Evolutionary conservation across 208 protist species (phyloP).

Genomic region (Angomonas ambiguus): DNA sequence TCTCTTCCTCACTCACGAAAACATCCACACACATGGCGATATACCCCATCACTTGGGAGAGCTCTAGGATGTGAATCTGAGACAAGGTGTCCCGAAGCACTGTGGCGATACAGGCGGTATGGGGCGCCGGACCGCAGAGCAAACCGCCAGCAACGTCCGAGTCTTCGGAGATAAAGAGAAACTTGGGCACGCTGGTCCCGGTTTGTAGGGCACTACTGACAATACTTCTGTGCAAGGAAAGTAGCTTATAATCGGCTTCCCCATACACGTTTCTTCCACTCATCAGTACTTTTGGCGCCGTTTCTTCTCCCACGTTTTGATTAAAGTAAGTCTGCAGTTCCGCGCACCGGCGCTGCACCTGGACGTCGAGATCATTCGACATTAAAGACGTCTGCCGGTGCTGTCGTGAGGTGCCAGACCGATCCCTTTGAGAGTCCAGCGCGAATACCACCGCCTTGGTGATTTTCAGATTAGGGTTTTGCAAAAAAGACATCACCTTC

Average conservation of each 20-base stretch:
- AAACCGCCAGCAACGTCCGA: constrained; percentile 80
- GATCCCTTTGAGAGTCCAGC: constrained; percentile 68
- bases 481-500: constrained; percentile 38
- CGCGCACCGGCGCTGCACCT: constrained; percentile 43
- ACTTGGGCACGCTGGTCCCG: constrained; percentile 28
- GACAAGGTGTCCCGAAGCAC: constrained; percentile 74
- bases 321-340: constrained; percentile 33
- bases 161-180: constrained; percentile 86
- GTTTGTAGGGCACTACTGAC: constrained; percentile 21
- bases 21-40: constrained; percentile 72
- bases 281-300: constrained; percentile 44
- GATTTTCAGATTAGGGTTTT: constrained; percentile 26
- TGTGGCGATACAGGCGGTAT: constrained; percentile 71
- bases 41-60: constrained; percentile 67
- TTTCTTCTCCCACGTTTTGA: constrained; percentile 14
- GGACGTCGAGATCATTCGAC: constrained; percentile 71
- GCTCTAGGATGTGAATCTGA: constrained; percentile 56
- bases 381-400: constrained; percentile 51
- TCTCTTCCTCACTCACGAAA: constrained; percentile 26
- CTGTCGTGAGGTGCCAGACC: constrained; percentile 47
- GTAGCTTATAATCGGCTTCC: constrained; percentile 88
- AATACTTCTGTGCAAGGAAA: constrained; percentile 66
- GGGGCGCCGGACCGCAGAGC: constrained; percentile 73
- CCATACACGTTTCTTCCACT: constrained; percentile 75
- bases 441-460: constrained; percentile 65